Conservation (phyloP, 2,329 filamentous ascomycete species). For the Paracamarosporium sp. region DNA sequence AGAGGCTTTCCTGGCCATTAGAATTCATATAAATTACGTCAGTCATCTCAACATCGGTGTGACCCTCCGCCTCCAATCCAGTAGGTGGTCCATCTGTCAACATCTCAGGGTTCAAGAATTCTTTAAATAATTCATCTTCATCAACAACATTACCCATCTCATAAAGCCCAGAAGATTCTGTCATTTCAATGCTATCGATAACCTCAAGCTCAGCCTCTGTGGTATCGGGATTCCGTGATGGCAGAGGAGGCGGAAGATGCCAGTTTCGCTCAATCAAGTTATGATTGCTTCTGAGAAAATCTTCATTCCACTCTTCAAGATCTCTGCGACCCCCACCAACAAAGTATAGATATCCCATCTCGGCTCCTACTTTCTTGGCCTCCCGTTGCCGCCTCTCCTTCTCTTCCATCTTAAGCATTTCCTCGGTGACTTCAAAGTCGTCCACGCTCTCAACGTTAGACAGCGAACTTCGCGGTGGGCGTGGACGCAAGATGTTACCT, state of each 20-base stretch:
- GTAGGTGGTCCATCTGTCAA: neutral
- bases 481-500: slow-evolving; percentile 16
- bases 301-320: slow-evolving; percentile 21
- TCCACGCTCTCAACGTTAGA: slow-evolving; percentile 25
- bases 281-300: slow-evolving; percentile 24
- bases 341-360: slow-evolving; percentile 39
- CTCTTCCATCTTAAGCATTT: slow-evolving; percentile 8
- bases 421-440: slow-evolving; percentile 19
- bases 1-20: neutral
- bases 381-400: slow-evolving; percentile 18
- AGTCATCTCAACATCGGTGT: neutral
- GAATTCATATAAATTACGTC: neutral
- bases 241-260: neutral
- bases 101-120: neutral
- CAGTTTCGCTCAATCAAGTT: slow-evolving; percentile 20
- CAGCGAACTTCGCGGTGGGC: slow-evolving; percentile 28
- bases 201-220: neutral
- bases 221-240: neutral
- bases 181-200: neutral
- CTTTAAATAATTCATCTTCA: neutral
- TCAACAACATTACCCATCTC: neutral
- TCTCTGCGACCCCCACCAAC: slow-evolving; percentile 20
- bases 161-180: neutral
- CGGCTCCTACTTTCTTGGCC: slow-evolving; percentile 18
- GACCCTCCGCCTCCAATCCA: neutral